Evolutionary conservation across 305 asterid species (phyloP).

Genomic region (Solanum hybrid): DNA sequence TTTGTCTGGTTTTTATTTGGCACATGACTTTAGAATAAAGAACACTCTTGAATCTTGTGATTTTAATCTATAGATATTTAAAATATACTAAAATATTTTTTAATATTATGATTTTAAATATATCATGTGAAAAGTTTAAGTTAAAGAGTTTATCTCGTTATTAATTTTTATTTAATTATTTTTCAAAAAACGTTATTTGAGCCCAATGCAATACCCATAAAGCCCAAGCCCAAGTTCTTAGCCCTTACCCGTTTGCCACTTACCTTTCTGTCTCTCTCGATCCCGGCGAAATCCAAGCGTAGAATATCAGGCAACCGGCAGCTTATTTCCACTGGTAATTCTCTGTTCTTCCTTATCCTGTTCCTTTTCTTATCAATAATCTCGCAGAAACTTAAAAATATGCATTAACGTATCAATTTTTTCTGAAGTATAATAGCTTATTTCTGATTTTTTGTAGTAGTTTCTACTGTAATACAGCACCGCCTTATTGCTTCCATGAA

Average conservation of each 20-base stretch:
- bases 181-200: not conserved
- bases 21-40: not conserved
- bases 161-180: too few relatives aligned
- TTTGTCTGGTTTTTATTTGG: too few relatives aligned
- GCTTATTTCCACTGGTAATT: conserved; percentile 28
- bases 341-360: not conserved
- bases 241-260: not conserved
- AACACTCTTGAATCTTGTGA: not conserved
- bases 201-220: not conserved
- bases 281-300: conserved; percentile 7
- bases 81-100: not conserved
- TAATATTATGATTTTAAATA: not conserved
- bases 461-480: not conserved
- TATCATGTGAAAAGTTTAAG: too few relatives aligned
- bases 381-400: not conserved
- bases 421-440: not conserved
- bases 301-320: conserved; percentile 29
- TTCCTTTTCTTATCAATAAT: not conserved
- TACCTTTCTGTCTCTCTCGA: not conserved
- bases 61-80: too few relatives aligned
- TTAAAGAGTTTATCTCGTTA: not conserved
- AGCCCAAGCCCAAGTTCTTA: not conserved
- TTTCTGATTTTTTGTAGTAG: not conserved
- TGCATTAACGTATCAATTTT: not conserved
- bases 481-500: not conserved